Evolutionary conservation across 768 basidiomycete genomes (phyloP), one percentile per base, ranked within the genome.

Genomic region (Rhizopogon vesiculosus): DNA sequence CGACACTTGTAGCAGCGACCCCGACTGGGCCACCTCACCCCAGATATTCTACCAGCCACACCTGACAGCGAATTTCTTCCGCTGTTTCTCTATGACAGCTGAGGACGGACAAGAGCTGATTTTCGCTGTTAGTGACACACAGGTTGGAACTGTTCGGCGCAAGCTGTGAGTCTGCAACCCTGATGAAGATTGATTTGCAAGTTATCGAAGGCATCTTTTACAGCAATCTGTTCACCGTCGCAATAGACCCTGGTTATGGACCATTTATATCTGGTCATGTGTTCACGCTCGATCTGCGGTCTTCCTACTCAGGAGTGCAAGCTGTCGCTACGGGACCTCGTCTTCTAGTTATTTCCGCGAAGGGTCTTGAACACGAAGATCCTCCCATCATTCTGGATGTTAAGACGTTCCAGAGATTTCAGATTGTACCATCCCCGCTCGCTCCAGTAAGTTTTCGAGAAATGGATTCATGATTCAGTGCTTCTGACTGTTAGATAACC

Each of bases 41-140:
- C 35, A 7, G 3, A 15, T 57, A 3, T 50, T 54, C 38, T 54
- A 57, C 29, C 45, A 22, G 3, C 56, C 56, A 16, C 56, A 57
- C 43, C 45, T 57, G 12, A 5, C 25, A 22, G 52, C 52, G 7
- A 43, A 35, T 16, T 57, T 50, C 46, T 59, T 59, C 40, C 50
- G 38, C 12, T 59, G 54, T 45, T 28, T 55, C 10, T 45, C 43
- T 7, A 53, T 50, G 29, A 46, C 41, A 9, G 53, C 50, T 31
- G 12, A 40, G 3, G 45, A 46, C 3, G 58, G 58, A 3, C 45
- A 56, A 35, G 19, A 39, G 16, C 28, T 59, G 15, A 48, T 42
- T 13, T 59, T 56, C 33, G 50, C 55, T 15, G 33, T 59, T 29
- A 55, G 50, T 13, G 58, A 59, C n/a, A 55, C 51, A 5, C 51